Percentiles rank a stretch among this genome's conserved stretches.
Conservation (phyloP, 306 rosid species). For the Corylus heterophylla region DNA sequence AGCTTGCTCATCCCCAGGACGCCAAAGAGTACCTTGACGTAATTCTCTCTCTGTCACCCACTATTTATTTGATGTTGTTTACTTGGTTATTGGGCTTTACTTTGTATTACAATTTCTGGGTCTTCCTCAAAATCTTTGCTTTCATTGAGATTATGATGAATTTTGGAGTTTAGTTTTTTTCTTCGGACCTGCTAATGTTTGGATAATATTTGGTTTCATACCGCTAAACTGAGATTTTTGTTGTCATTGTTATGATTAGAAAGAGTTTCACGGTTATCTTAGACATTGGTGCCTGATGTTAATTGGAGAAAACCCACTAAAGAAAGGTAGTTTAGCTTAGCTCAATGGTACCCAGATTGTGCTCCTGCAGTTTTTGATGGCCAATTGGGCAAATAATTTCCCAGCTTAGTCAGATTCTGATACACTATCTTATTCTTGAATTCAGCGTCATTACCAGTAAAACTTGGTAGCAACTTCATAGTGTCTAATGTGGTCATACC, state of each 20-base stretch:
- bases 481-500: too few species aligned
- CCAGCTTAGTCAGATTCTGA: not conserved
- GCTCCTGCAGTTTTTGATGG: not conserved
- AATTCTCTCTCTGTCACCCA: constrained; percentile 17
- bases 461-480: too few species aligned
- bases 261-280: not conserved
- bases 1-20: constrained; percentile 78
- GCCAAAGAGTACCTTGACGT: constrained; percentile 96
- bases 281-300: not conserved
- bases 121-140: not conserved
- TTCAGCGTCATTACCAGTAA: not conserved
- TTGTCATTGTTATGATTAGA: not conserved
- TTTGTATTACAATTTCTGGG: not conserved
- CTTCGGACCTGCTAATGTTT: not conserved
- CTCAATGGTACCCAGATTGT: not conserved
- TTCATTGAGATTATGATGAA: not conserved
- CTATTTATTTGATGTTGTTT: not conserved
- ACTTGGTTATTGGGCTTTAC: not conserved
- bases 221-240: not conserved
- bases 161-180: too few species aligned
- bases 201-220: not conserved
- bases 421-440: not conserved
- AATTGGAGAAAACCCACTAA: not conserved
- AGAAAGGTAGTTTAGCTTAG: not conserved
- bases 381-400: not conserved